Percentiles rank a stretch among this genome's conserved stretches.
Evolutionary conservation across 1,139 yeast genomes (phyloP).

Genomic region (Yamadazyma atlantica): DNA sequence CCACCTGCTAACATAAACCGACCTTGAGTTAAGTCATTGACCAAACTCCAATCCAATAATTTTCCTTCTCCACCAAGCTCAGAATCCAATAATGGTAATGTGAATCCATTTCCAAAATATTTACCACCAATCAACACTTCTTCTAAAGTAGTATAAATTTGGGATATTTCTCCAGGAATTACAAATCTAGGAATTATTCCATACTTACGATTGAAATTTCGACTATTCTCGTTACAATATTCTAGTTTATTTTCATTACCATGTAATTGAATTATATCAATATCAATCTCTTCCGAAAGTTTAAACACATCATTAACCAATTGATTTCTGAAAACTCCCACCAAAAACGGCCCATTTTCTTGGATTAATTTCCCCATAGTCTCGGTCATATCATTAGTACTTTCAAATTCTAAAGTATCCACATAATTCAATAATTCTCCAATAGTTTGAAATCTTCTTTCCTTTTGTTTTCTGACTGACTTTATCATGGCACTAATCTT

Average conservation of each 20-base stretch:
- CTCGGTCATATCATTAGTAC: slow-evolving; percentile 35
- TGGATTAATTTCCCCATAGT: slow-evolving; percentile 27
- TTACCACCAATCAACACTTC: slow-evolving; percentile 13
- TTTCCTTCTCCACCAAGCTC: slow-evolving; percentile 93
- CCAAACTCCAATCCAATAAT: slow-evolving; percentile 62
- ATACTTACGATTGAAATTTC: slow-evolving; percentile 19
- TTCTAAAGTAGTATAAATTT: slow-evolving; percentile 18
- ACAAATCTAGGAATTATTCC: slow-evolving; percentile 79
- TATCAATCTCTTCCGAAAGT: slow-evolving; percentile 44
- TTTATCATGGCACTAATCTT: slow-evolving; percentile 45
- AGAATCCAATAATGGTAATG: slow-evolving; percentile 73
- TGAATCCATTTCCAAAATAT: slow-evolving; percentile 31
- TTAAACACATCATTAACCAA: slow-evolving; percentile 56
- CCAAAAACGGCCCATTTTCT: slow-evolving; percentile 67
- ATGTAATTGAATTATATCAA: slow-evolving; percentile 87
- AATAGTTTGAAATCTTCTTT: slow-evolving; percentile 20
- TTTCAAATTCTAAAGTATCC: slow-evolving; percentile 15
- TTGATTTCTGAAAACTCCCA: slow-evolving; percentile 92
- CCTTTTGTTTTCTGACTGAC: slow-evolving; percentile 16
- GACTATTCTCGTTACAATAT: slow-evolving; percentile 27
- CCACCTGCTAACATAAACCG: slow-evolving; percentile 86
- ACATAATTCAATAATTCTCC: slow-evolving; percentile 21
- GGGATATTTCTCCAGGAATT: slow-evolving; percentile 48
- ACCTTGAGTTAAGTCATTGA: slow-evolving; percentile 36
- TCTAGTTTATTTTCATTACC: slow-evolving; percentile 72